These are phyloP conservation scores for Luvunga scandens DNA, from an alignment of 345 rosid species.

Conservation along the genomic window DNA sequence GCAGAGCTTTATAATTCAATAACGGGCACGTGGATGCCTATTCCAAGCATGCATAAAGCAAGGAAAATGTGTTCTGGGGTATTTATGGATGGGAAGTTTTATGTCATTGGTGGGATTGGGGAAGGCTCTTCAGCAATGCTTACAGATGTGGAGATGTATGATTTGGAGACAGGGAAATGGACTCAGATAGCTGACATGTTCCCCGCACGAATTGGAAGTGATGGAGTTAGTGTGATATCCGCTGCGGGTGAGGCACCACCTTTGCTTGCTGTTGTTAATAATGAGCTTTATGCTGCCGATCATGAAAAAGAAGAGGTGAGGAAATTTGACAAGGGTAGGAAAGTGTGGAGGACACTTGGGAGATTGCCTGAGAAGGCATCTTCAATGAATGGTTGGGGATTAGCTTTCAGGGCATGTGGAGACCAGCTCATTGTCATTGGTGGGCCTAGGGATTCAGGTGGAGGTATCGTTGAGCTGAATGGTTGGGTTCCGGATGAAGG, in stretches of 20 bases:
- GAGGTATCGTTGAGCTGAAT: slow-evolving; percentile 59
- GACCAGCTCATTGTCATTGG: slow-evolving; percentile 59
- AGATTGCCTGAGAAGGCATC: slow-evolving; percentile 49
- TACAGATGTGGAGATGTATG: slow-evolving; percentile 65
- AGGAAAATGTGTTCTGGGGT: slow-evolving; percentile 79
- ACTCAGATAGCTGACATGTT: slow-evolving; percentile 57
- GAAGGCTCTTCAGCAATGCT: slow-evolving; percentile 33
- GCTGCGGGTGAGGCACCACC: slow-evolving; percentile 70
- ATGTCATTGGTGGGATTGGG: slow-evolving; percentile 72
- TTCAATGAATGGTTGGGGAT: slow-evolving; percentile 82
- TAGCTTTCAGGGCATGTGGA: slow-evolving; percentile 81
- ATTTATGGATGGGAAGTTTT: slow-evolving; percentile 80
- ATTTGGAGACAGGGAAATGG: slow-evolving; percentile 58
- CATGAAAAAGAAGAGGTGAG: slow-evolving; percentile 48
- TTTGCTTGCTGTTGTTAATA: slow-evolving; percentile 64
- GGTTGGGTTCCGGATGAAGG: slow-evolving; percentile 69
- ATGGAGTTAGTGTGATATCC: slow-evolving; percentile 17
- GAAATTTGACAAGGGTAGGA: slow-evolving; percentile 51
- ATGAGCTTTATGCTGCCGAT: slow-evolving; percentile 75
- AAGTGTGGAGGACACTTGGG: slow-evolving; percentile 54
- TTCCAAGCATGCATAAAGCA: slow-evolving; percentile 62
- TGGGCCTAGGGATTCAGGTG: slow-evolving; percentile 48
- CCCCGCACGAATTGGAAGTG: slow-evolving; percentile 36
- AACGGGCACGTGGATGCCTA: slow-evolving; percentile 48
- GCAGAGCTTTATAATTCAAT: slow-evolving; percentile 72